A percentile compares a stretch with the other conserved stretches of the same genome.
Conservation (phyloP, 164 flowering plant species). For the Kingdonia uniflora region DNA sequence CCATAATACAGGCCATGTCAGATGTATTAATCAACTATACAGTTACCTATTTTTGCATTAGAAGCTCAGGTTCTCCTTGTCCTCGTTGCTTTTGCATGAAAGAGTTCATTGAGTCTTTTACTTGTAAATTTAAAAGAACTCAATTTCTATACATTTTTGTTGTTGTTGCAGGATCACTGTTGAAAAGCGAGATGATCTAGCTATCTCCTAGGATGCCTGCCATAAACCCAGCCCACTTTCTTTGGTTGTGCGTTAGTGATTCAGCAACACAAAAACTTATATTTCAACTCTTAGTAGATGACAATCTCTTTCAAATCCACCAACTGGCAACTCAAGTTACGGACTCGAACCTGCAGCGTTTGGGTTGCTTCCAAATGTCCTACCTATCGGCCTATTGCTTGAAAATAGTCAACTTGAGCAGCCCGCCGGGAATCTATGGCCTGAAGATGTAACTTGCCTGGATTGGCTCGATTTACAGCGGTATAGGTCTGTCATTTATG, state of each 20-base stretch:
- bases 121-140: not conserved
- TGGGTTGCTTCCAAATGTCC: not conserved
- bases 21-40: not conserved
- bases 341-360: constrained; percentile 5
- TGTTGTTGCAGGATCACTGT: constrained; percentile 3
- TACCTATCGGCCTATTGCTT: constrained; percentile 1
- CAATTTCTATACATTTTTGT: no score
- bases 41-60: no score
- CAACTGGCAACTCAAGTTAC: constrained; percentile 2
- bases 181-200: constrained; percentile 1
- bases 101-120: no score
- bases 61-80: no score
- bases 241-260: not conserved
- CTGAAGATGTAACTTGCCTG: constrained; percentile 5
- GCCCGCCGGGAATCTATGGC: not conserved
- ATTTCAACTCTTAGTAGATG: not conserved
- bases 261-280: not conserved
- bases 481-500: constrained; percentile 2
- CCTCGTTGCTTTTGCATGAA: no score
- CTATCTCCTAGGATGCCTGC: not conserved
- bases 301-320: not conserved
- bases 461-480: constrained; percentile 1
- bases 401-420: not conserved
- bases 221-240: not conserved
- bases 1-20: not conserved